phyloP scores from a whole-genome alignment of 345 rosid genomes.

The Eucalyptus paniculata region DNA sequence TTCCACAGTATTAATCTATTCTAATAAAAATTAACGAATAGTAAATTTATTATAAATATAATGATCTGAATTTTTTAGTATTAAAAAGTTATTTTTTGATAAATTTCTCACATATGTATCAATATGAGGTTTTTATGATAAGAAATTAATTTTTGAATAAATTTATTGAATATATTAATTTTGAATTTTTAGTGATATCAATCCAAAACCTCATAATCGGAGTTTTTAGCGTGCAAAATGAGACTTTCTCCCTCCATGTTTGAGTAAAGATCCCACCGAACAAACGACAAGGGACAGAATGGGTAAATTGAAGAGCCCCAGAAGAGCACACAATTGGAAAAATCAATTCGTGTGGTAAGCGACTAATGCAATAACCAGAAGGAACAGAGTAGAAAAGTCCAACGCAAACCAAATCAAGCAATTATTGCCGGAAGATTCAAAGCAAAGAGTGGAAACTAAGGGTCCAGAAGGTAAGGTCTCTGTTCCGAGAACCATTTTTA shows the following conservation, averaged over 20 bases:
- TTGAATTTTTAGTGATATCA: no score
- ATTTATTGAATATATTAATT: no score
- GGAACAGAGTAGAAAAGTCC: not conserved
- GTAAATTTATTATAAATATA: no score
- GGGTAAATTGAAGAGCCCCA: not conserved
- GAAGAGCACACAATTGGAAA: not conserved
- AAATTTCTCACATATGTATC: fast-evolving
- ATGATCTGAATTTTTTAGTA: not conserved
- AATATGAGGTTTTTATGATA: no score
- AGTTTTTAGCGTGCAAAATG: not conserved
- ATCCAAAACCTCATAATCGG: not conserved
- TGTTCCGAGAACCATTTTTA: not conserved
- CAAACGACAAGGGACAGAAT: not conserved
- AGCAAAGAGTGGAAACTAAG: not conserved
- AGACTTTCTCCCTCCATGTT: not conserved
- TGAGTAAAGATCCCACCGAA: not conserved
- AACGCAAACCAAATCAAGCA: not conserved
- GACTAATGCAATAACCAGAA: not conserved
- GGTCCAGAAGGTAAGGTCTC: no score
- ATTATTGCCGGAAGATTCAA: fast-evolving
- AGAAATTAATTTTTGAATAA: no score
- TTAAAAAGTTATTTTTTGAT: no score
- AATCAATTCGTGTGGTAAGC: not conserved
- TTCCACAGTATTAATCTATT: no score
- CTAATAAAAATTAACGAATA: no score